Conservation (phyloP, 805 yeast genomes). For the Blastobotrys terrestris region DNA sequence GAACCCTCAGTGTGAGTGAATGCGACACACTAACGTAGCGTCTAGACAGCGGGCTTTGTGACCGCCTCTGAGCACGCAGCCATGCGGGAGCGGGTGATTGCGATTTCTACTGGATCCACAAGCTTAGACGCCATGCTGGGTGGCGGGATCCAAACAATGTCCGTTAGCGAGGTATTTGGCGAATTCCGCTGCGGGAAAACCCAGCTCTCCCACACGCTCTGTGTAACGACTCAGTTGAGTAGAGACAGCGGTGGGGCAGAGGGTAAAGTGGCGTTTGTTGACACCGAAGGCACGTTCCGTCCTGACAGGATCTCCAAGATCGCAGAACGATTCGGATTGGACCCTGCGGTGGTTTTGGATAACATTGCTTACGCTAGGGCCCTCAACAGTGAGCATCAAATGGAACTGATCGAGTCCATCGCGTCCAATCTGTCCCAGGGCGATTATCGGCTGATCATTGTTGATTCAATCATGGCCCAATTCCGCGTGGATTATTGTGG, state of each 20-base stretch:
- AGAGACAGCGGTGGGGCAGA: constrained; percentile 65
- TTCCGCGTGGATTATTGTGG: constrained; percentile 76
- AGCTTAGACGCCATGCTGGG: constrained; percentile 63
- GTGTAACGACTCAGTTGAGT: constrained; percentile 67
- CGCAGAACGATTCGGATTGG: constrained; percentile 62
- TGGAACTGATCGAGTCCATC: constrained; percentile 61
- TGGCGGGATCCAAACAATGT: constrained; percentile 72
- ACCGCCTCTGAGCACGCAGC: constrained; percentile 67
- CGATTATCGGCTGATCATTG: constrained; percentile 50
- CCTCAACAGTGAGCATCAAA: constrained; percentile 71
- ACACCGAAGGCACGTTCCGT: constrained; percentile 77
- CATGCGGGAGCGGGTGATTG: constrained; percentile 54
- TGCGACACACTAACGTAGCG: no score
- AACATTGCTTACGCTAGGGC: constrained; percentile 74
- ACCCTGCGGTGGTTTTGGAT: constrained; percentile 55
- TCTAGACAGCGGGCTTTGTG: constrained; percentile 59
- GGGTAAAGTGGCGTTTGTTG: constrained; percentile 73
- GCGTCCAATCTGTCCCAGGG: constrained; percentile 65
- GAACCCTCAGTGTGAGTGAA: constrained; percentile 25
- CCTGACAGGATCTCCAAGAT: constrained; percentile 62
- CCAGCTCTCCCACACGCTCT: constrained; percentile 72
- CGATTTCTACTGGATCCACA: constrained; percentile 66
- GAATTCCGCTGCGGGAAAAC: constrained; percentile 79
- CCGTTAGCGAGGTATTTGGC: constrained; percentile 74
- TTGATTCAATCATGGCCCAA: constrained; percentile 75